A percentile compares a stretch with the other conserved stretches of the same genome.
Evolutionary conservation across 331 rosid genomes (phyloP).

Genomic region (Rhamnella rubrinervis): DNA sequence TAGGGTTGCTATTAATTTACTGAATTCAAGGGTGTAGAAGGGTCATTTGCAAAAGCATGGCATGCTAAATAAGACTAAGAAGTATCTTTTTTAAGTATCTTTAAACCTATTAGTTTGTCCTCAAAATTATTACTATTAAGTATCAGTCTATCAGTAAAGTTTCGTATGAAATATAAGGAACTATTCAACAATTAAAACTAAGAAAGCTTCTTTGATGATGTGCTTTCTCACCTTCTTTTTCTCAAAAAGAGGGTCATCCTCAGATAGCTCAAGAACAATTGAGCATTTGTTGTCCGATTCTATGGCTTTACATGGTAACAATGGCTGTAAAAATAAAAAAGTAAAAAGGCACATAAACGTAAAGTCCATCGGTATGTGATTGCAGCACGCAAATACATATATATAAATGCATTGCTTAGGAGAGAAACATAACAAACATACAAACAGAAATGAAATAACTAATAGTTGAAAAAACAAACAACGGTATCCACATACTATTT

Average conservation of each 20-base stretch:
- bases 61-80: too few species aligned
- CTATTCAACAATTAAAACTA: not conserved
- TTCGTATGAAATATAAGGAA: conserved; percentile 1
- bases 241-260: conserved; percentile 51
- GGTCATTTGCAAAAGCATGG: too few species aligned
- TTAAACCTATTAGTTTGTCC: not conserved
- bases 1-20: too few species aligned
- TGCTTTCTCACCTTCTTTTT: conserved; percentile 56
- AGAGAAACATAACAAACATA: too few species aligned
- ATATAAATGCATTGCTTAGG: too few species aligned
- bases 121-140: not conserved
- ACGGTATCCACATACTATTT: too few species aligned
- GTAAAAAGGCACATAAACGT: not conserved
- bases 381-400: not conserved
- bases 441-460: too few species aligned
- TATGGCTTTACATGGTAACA: conserved; percentile 24
- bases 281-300: conserved; percentile 38
- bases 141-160: not conserved
- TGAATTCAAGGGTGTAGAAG: too few species aligned
- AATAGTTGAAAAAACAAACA: too few species aligned
- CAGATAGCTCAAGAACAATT: conserved; percentile 60
- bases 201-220: not conserved
- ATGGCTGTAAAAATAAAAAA: conserved; percentile 39
- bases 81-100: not conserved
- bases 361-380: not conserved